phyloP scores from a whole-genome alignment of 805 yeast species.

The Diddensiella transvaalensis region DNA sequence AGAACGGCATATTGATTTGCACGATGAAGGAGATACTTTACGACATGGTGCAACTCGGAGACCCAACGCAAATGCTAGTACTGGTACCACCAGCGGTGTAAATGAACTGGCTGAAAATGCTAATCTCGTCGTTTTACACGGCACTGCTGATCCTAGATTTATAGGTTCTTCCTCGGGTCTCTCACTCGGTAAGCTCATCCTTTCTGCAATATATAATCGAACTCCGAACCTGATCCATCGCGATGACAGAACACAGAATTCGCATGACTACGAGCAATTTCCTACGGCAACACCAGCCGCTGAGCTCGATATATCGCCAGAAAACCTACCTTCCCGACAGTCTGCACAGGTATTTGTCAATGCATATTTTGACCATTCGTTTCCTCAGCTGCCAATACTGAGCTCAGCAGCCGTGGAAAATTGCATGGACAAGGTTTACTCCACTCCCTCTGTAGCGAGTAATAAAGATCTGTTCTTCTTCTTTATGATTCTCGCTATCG shows the following conservation, averaged over 20 bases:
- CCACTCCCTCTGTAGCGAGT: constrained; percentile 8
- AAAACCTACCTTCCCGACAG: constrained; percentile 59
- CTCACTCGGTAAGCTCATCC: constrained; percentile 71
- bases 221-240: constrained; percentile 3
- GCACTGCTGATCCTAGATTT: background rate
- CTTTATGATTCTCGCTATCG: constrained; percentile 70
- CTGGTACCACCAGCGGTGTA: background rate
- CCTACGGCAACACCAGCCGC: background rate
- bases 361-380: constrained; percentile 71
- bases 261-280: background rate
- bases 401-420: constrained; percentile 58
- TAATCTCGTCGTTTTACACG: constrained; percentile 16
- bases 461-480: constrained; percentile 52
- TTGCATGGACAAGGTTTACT: background rate
- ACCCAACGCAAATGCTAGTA: background rate
- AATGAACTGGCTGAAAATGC: constrained; percentile 17
- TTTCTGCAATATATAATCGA: constrained; percentile 61
- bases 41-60: no score
- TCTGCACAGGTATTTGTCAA: constrained; percentile 64
- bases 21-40: no score
- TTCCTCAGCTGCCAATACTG: constrained; percentile 76
- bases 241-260: constrained; percentile 22
- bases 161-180: constrained; percentile 43
- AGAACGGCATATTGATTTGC: constrained; percentile 38
- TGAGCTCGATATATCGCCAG: constrained; percentile 35